These are phyloP conservation scores for Ormosia emarginata DNA, from an alignment of 306 rosid species.

Conservation along the genomic window DNA sequence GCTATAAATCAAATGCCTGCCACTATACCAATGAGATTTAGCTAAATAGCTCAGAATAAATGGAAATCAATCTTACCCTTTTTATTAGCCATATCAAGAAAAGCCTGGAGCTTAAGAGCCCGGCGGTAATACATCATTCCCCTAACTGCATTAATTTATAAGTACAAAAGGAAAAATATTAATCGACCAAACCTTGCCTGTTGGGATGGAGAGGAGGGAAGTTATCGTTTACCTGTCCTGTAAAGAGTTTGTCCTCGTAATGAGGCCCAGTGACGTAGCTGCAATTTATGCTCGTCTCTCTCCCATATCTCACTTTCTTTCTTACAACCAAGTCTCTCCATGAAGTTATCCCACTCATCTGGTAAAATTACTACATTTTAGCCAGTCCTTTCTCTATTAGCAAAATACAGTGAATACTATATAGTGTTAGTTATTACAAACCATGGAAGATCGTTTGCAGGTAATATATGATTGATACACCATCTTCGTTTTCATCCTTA, in stretches of 20 bases:
- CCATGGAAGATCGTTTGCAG: conserved; percentile 97
- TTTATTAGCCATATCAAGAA: conserved; percentile 96
- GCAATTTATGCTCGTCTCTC: conserved; percentile 78
- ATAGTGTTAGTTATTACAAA: conserved; percentile 33
- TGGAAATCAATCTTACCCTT: conserved; percentile 49
- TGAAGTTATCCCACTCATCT: conserved; percentile 99
- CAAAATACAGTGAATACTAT: conserved; percentile 17
- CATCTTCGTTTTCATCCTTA: conserved; percentile 96
- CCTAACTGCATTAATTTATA: conserved; percentile 60
- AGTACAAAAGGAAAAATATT: conserved; percentile 21
- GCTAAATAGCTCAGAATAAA: not conserved
- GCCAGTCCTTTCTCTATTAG: conserved; percentile 1
- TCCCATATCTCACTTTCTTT: conserved; percentile 80
- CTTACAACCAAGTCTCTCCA: conserved; percentile 89
- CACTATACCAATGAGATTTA: not conserved
- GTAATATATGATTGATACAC: conserved; percentile 87
- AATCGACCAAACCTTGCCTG: conserved; percentile 10
- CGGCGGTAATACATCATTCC: conserved; percentile 98
- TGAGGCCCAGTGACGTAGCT: conserved; percentile 97
- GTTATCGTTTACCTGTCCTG: conserved; percentile 68
- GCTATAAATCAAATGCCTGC: not conserved
- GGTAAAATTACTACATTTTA: conserved; percentile 17
- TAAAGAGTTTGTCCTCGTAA: conserved; percentile 92
- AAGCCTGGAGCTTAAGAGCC: conserved; percentile 97
- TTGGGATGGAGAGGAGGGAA: conserved; percentile 9